Conservation (phyloP, 306 rosid species). For the Erythrophleum fordii region DNA sequence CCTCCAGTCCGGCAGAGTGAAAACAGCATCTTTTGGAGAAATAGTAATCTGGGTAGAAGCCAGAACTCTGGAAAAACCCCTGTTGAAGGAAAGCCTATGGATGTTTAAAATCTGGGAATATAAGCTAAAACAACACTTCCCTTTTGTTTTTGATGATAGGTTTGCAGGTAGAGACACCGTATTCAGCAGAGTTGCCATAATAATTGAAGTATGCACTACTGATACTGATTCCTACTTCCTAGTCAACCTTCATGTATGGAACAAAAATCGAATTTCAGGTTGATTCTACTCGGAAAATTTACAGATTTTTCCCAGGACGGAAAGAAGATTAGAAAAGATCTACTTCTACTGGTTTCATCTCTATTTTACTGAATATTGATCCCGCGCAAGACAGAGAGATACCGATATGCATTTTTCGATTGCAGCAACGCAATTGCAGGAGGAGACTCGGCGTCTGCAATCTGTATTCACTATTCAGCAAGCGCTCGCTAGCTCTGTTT, state of each 20-base stretch:
- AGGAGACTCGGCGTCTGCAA: background rate
- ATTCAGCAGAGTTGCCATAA: conserved; percentile 65
- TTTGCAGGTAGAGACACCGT: conserved; percentile 53
- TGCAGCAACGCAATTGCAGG: background rate
- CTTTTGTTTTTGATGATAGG: conserved; percentile 49
- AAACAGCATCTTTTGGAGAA: conserved; percentile 70
- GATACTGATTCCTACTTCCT: conserved; percentile 21
- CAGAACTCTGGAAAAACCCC: conserved; percentile 67
- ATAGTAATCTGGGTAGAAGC: conserved; percentile 63
- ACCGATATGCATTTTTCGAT: conserved; percentile 6
- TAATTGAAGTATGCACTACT: conserved; percentile 14
- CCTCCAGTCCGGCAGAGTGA: conserved; percentile 78
- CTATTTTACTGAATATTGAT: background rate
- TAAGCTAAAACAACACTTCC: conserved; percentile 53
- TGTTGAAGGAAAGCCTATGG: conserved; percentile 51
- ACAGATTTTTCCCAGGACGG: background rate
- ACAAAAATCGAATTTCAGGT: conserved; percentile 29
- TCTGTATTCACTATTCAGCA: background rate
- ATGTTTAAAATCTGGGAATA: conserved; percentile 53
- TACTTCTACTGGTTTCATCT: background rate
- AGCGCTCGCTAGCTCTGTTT: conserved; percentile 4
- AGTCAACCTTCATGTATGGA: conserved; percentile 14
- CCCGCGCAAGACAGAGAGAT: background rate
- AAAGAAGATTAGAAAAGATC: background rate
- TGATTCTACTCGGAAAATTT: background rate